A percentile compares a stretch with the other conserved stretches of the same genome.
Evolutionary conservation across 164 flowering plant genomes (phyloP).

Genomic region (Akebia trifoliata): DNA sequence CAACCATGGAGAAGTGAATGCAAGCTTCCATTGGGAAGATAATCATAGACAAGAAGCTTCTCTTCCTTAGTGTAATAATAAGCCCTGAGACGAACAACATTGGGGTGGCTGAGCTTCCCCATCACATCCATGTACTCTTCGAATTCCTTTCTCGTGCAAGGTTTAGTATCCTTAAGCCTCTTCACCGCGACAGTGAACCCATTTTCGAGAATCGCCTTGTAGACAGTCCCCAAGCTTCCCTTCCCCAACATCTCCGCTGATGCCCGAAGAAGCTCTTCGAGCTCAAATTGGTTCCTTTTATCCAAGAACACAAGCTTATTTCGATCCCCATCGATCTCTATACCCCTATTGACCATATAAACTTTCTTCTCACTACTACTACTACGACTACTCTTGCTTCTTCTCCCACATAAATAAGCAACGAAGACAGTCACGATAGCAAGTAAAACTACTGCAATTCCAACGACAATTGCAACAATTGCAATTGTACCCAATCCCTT

Average conservation of each 20-base stretch:
- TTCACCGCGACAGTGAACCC: constrained; percentile 80
- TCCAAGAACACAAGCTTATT: constrained; percentile 86
- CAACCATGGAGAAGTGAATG: constrained; percentile 80
- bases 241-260: constrained; percentile 98
- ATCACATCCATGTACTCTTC: constrained; percentile 88
- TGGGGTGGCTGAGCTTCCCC: constrained; percentile 70
- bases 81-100: constrained; percentile 69
- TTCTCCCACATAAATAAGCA: constrained; percentile 51
- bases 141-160: constrained; percentile 73
- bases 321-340: constrained; percentile 57
- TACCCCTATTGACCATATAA: constrained; percentile 30
- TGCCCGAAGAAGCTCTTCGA: constrained; percentile 83
- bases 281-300: constrained; percentile 68
- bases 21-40: constrained; percentile 84
- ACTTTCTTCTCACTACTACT: constrained; percentile 53
- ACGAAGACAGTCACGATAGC: constrained; percentile 26
- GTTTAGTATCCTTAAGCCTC: constrained; percentile 84
- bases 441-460: constrained; percentile 37
- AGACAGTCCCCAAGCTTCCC: constrained; percentile 85
- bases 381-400: constrained; percentile 35
- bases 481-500: constrained; percentile 52
- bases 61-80: constrained; percentile 89
- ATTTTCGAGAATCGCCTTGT: constrained; percentile 79
- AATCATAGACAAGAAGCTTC: constrained; percentile 91
- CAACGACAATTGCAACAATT: constrained; percentile 62